Conservation (phyloP, 2,329 filamentous ascomycete genomes). For the Cladosporium oxysporum region DNA sequence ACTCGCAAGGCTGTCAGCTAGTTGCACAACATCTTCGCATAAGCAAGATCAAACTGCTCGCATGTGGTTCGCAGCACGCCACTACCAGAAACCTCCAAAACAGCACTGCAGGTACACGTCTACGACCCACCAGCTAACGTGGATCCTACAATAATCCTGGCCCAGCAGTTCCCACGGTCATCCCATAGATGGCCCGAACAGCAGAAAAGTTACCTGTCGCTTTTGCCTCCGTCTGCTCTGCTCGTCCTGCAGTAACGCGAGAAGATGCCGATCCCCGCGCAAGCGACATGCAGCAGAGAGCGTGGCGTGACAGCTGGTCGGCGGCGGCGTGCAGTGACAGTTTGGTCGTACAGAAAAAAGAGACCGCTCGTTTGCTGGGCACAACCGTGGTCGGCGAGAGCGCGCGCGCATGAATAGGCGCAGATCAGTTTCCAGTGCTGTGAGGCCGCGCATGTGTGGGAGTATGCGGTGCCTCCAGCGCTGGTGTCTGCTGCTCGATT, state of each 20-base stretch:
- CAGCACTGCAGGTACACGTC: constrained; percentile 1
- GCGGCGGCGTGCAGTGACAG: constrained; percentile 16
- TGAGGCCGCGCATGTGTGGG: background rate
- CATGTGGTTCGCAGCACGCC: constrained; percentile 1
- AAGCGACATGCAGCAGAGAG: background rate
- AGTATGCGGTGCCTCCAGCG: constrained; percentile 4
- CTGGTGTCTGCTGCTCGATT: background rate
- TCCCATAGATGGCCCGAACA: background rate
- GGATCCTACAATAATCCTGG: background rate
- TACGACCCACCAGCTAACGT: background rate
- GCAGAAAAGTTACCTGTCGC: constrained; percentile 1
- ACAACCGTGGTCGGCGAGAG: background rate
- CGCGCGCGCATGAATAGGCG: background rate
- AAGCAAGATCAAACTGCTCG: constrained; percentile 1
- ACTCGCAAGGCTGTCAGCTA: background rate
- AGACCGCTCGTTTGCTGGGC: background rate
- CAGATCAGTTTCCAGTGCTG: constrained; percentile 7
- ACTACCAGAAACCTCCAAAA: background rate
- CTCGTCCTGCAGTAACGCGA: background rate
- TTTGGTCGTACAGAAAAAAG: background rate
- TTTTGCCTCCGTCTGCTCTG: background rate
- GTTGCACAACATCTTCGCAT: background rate
- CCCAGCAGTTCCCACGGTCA: background rate
- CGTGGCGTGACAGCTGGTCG: constrained; percentile 8
- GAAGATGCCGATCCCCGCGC: constrained; percentile 8